phyloP scores from a whole-genome alignment of 179 eudicot species.

The Gypsophila paniculata region DNA sequence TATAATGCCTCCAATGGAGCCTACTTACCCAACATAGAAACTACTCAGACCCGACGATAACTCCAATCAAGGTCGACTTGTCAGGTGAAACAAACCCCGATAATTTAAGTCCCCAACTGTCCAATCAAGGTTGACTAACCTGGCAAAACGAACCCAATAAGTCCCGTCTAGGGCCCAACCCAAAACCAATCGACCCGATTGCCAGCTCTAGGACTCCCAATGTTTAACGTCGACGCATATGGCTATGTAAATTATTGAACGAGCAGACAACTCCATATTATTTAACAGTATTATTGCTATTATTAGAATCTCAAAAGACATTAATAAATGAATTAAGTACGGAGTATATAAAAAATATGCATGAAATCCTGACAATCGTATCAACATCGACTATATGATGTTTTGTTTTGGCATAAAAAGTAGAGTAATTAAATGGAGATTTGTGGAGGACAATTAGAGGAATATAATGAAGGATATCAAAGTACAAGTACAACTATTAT shows the following conservation, averaged over 20 bases:
- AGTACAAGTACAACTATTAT: neutral
- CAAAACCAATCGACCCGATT: too few relatives aligned
- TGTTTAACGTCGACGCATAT: too few relatives aligned
- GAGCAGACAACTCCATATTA: neutral
- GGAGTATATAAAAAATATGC: neutral
- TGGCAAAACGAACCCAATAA: neutral
- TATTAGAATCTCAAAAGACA: neutral
- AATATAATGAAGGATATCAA: neutral
- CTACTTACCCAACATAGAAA: neutral
- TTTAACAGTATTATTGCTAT: neutral
- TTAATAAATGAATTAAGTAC: neutral
- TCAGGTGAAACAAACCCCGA: too few relatives aligned
- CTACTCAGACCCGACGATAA: too few relatives aligned
- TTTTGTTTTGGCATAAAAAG: too few relatives aligned
- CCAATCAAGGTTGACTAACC: too few relatives aligned
- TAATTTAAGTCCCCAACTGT: too few relatives aligned
- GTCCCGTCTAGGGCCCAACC: too few relatives aligned
- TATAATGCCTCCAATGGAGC: too few relatives aligned
- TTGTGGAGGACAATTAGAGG: neutral
- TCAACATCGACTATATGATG: neutral
- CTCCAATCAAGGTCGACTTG: too few relatives aligned
- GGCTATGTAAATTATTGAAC: neutral
- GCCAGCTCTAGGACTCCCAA: too few relatives aligned
- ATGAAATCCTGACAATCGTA: constrained; percentile 18
- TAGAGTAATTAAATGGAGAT: neutral